Evolutionary conservation across 805 yeast species (phyloP), one percentile per base, ranked within the genome.

Genomic region (Hanseniaspora lindneri): DNA sequence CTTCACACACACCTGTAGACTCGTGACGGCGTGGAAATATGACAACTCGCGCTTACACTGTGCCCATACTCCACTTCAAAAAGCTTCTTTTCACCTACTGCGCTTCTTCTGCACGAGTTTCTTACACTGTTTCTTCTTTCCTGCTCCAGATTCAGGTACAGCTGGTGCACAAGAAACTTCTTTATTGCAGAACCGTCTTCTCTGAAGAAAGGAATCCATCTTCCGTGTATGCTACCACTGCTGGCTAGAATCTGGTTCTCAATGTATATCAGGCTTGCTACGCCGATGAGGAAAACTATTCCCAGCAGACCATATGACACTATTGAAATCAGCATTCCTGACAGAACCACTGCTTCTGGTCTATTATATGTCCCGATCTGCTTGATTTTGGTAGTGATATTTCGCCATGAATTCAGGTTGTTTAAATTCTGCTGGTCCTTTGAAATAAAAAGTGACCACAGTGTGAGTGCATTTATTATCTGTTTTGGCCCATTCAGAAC

Each of bases 141-240:
- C 11, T 20, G 13, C n/a, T 35, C 47, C 24, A 43, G 24, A 25
- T 43, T 43, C 5, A 23, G 21, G 3, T 19, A 36, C 9, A 44
- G 21, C 13, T 35, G 34, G 7, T 28, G 3, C 2, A 23, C n/a
- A 7, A 44, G 28, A 17, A 25, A 44, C 10, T 36, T 24, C 16
- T 44, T 44, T 4, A 44, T 16, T 21, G 41, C 24, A 4, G 48
- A 44, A 13, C 21, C 14, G 4, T 44, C 48, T 21, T 44, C 48
- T 20, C 32, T 23, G 2, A 44, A 20, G 23, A 44, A 36, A 2
- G 48, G 48, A 28, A 44, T 43, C 48, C 48, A 44, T 20, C 48
- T 35, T 4, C 21, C n/a, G 11, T 36, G n/a, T 19, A 44, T 35
- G 7, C 17, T 13, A 11, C 13, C n/a, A 3, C 29, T 30, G 13